phyloP scores from a whole-genome alignment of 768 basidiomycete species.

The Trichaptum fuscoviolaceum region DNA sequence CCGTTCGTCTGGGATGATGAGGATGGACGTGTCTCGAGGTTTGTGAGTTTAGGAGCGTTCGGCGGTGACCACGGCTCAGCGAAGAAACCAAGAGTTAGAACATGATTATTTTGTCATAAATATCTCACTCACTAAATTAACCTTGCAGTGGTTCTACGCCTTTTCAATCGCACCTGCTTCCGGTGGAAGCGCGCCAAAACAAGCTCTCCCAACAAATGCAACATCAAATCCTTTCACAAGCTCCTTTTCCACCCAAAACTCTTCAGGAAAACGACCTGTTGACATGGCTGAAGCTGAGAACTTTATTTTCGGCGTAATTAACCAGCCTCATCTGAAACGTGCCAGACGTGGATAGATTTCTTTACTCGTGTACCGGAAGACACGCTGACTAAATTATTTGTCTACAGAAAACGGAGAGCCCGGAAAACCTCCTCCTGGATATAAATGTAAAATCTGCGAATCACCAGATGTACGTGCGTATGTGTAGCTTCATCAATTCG shows the following conservation, averaged over 20 bases:
- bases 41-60: conserved; percentile 86
- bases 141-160: conserved; percentile 90
- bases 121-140: not conserved
- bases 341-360: conserved; percentile 29
- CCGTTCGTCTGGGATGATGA: conserved; percentile 84
- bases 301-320: conserved; percentile 64
- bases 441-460: conserved; percentile 75
- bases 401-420: conserved; percentile 29
- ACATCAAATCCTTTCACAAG: conserved; percentile 68
- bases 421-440: conserved; percentile 61
- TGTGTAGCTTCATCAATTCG: not conserved
- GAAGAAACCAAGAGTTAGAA: conserved; percentile 82
- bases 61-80: conserved; percentile 51
- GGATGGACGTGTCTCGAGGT: conserved; percentile 61
- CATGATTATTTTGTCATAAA: not conserved
- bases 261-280: conserved; percentile 44
- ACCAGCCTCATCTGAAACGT: conserved; percentile 45
- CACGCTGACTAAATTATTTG: too few relatives aligned
- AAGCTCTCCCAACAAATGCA: conserved; percentile 49
- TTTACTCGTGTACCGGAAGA: too few relatives aligned
- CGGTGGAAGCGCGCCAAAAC: conserved; percentile 27
- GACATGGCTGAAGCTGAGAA: conserved; percentile 48
- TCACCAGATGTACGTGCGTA: conserved; percentile 55
- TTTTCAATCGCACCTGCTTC: conserved; percentile 71
- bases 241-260: conserved; percentile 21